A percentile compares a stretch with the other conserved stretches of the same genome.
Evolutionary conservation across 1,139 yeast genomes (phyloP).

Genomic region (Diutina scorzettiae): DNA sequence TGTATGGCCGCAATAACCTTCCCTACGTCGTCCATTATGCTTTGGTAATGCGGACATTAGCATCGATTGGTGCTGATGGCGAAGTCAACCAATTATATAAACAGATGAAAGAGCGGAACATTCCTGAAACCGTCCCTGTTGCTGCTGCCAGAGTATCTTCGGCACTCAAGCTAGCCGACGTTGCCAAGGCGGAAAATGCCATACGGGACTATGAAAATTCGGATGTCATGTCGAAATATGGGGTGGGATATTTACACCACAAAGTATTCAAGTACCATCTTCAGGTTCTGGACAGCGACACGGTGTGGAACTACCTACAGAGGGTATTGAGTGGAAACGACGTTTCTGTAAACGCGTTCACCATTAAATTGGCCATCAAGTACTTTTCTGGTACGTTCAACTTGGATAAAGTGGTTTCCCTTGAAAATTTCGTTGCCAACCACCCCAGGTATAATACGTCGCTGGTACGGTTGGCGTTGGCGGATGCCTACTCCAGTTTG

Average conservation of each 20-base stretch:
- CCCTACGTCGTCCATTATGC: constrained; percentile 52
- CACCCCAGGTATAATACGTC: neutral
- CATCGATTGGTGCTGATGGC: constrained; percentile 41
- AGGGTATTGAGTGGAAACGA: too few relatives aligned
- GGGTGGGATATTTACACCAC: neutral
- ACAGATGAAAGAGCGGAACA: constrained; percentile 33
- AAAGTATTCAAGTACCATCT: neutral
- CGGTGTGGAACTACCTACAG: neutral
- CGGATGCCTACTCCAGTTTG: constrained; percentile 18
- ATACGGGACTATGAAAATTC: constrained; percentile 16
- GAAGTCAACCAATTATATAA: constrained; percentile 42
- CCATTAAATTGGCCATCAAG: neutral
- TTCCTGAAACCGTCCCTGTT: constrained; percentile 37
- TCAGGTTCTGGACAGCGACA: neutral
- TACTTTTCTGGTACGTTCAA: neutral
- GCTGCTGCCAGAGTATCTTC: constrained; percentile 38
- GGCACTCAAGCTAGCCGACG: constrained; percentile 26
- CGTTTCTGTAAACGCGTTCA: neutral
- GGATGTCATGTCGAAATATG: constrained; percentile 20
- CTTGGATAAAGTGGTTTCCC: neutral
- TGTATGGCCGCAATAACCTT: constrained; percentile 44
- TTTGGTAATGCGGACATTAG: constrained; percentile 52
- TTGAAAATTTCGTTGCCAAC: neutral
- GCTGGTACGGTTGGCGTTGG: neutral
- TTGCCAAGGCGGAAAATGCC: neutral